Base-by-base conservation (phyloP, 345 rosid genomes). In the Arabis hirsuta region DNA sequence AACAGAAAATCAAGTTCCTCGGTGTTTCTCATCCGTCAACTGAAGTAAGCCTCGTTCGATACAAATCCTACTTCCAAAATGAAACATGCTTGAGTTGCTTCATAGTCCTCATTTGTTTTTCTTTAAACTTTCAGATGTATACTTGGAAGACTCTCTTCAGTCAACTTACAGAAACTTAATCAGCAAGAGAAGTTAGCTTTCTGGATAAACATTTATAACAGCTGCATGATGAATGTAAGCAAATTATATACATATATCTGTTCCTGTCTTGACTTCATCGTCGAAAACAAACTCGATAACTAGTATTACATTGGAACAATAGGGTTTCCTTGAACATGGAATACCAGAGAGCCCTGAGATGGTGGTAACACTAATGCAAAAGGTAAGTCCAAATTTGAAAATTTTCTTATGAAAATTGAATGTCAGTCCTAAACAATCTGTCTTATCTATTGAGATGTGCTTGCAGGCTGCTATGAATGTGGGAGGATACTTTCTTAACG, bases 181-280 rank as follows among this genome's bases (percentile, higher is more conserved):
- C 94, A 89, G 72, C 97, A 90, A 67, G 92, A 89, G 86, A 93
- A 89, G 79, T 89, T 90, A 64, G 97, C 97, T 3, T 93, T 93
- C 84, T 88, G 98, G 98, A 87, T 93, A 67, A 93, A 90, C 77
- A 79, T 84, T 46, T 93, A 93, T 79, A 93, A 90, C 59, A 82
- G 94, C 52, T 93, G 94, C 86, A 85, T 87, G 92, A 86, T 93
- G 96, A 90, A 90, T 81, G 98, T 88, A 81, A 56, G 42, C 19
- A 34, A 36, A 36, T 36, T 8, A 19, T 42, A 19, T 9, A 22
- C 10, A 3, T 22, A 22, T 22, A 5, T 20, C 29, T 71, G 19
- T 61, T 71, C 54, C 3, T 19, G 1, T 71, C 36, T 14, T 52
- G 45, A 55, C 24, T 26, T 64, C 22, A 55, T 24, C 45, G n/a